A percentile compares a stretch with the other conserved stretches of the same genome.
These are phyloP conservation scores for Penicilliopsis zonata DNA, from an alignment of 495 filamentous ascomycete species.

Conservation along the genomic window DNA sequence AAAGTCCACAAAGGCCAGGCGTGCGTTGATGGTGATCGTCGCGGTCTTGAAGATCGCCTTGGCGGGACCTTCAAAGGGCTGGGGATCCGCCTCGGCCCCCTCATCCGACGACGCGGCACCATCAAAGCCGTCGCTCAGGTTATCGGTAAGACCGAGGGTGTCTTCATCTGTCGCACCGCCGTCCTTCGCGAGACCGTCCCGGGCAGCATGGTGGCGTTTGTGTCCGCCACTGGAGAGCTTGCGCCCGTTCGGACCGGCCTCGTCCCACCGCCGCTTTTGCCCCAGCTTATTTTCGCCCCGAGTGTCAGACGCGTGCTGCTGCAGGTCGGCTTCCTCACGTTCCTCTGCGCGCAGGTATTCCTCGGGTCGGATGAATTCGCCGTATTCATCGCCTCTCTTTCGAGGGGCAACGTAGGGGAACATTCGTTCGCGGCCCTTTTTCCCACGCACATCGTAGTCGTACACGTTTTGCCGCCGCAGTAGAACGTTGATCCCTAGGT, in stretches of 20 bases:
- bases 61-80: conserved; percentile 51
- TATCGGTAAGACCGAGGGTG: conserved; percentile 24
- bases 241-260: conserved; percentile 37
- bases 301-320: conserved; percentile 34
- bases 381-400: conserved; percentile 79
- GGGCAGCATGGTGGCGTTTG: conserved; percentile 31
- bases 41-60: conserved; percentile 54
- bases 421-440: conserved; percentile 86
- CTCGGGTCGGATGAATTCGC: conserved; percentile 83
- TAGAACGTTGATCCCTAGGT: conserved; percentile 81
- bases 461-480: conserved; percentile 77
- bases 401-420: conserved; percentile 77
- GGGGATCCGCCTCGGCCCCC: conserved; percentile 32
- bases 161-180: conserved; percentile 28
- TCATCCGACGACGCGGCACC: conserved; percentile 34
- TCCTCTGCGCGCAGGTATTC: conserved; percentile 93
- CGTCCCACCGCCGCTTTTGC: conserved; percentile 90
- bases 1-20: conserved; percentile 82
- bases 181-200: conserved; percentile 33
- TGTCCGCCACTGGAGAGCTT: conserved; percentile 21
- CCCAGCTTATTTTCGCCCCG: conserved; percentile 55
- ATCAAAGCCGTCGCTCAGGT: conserved; percentile 34
- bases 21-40: conserved; percentile 51
- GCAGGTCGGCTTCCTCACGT: conserved; percentile 64
- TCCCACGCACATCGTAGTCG: conserved; percentile 87